Conservation (phyloP, 169 alveolate genomes). For the Perkinsus chesapeaki region DNA sequence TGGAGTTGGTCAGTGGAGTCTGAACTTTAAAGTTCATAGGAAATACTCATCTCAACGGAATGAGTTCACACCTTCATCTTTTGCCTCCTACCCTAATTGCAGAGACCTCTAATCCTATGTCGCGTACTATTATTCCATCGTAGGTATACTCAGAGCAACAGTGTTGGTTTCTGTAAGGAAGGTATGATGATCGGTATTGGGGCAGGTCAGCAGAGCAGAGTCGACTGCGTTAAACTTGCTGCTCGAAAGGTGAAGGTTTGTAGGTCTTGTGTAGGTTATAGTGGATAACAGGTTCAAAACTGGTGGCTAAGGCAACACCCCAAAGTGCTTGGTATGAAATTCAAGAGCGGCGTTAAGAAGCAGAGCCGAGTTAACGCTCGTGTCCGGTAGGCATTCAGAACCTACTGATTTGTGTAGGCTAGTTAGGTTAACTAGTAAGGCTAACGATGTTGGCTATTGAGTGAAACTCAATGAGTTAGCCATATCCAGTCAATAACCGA, state of each 20-base stretch:
- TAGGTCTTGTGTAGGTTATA: too few relatives aligned
- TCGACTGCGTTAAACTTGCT: slow-evolving; percentile 45
- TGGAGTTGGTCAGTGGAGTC: too few relatives aligned
- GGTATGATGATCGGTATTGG: slow-evolving; percentile 43
- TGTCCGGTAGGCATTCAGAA: slow-evolving; percentile 13
- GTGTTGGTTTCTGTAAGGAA: slow-evolving; percentile 34
- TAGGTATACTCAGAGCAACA: slow-evolving; percentile 30
- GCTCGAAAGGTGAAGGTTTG: slow-evolving; percentile 27
- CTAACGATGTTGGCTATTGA: too few relatives aligned
- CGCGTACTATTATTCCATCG: too few relatives aligned
- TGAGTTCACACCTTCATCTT: too few relatives aligned
- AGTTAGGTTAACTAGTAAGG: too few relatives aligned
- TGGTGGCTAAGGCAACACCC: slow-evolving; percentile 14
- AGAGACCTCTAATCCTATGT: too few relatives aligned
- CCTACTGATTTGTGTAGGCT: not conserved
- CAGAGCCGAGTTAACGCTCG: slow-evolving; percentile 40
- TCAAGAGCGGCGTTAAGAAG: slow-evolving; percentile 37
- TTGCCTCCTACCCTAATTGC: too few relatives aligned
- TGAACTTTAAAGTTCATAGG: too few relatives aligned
- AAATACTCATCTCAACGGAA: too few relatives aligned
- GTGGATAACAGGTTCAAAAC: not conserved
- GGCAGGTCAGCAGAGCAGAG: slow-evolving; percentile 42
- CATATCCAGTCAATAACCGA: too few relatives aligned
- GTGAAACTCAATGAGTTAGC: too few relatives aligned
- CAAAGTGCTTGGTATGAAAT: slow-evolving; percentile 30